Base-by-base conservation (phyloP, 1,139 yeast genomes). In the Suhomyces panamericanus region DNA sequence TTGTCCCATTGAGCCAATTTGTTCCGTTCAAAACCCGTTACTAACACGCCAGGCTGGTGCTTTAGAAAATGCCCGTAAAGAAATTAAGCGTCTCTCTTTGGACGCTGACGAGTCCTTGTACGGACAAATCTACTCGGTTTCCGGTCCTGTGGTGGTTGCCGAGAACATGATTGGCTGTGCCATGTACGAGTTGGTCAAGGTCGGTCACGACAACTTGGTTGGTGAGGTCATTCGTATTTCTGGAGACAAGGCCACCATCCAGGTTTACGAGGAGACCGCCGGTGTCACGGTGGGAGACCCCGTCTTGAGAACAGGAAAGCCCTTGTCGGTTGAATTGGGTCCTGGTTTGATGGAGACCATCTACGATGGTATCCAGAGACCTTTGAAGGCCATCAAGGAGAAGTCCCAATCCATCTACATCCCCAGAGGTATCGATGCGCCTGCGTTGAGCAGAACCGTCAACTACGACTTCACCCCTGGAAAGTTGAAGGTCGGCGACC, bases 261-360 rank as follows among this genome's bases (percentile, higher is more conserved):
- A 93, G 78, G 99, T 93, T 49, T 93, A 93, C 69, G 99, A 93
- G 75, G 99, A 93, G 73, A 93, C 99, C 43, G 96, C 98, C 1
- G 99, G 99, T 73, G 95, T 93, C 49, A 91, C 97, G 35, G 98
- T 93, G 35, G 99, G 99, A 60, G 99, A 93, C 66, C 99, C 99
- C 2, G 99, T 93, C 44, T 74, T 88, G 61, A 84, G 99, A 75
- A 93, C 99, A 10, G 99, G 99, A 54, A 89, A 93, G 69, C 99
- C 99, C 14, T 78, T 93, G 60, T 89, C 97, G 42, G 99, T 93
- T 42, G 99, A 93, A 73, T 78, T 93, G 65, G 99, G 99, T 61
- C 99, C 99, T 26, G 99, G 99, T 67, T 80, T 93, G 61, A 89
- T 93, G 95, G 99, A 93, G 73, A 93, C 96, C 55, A 93, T 93